Conservation (phyloP, 768 basidiomycete genomes). For the Rickenella mellea region DNA sequence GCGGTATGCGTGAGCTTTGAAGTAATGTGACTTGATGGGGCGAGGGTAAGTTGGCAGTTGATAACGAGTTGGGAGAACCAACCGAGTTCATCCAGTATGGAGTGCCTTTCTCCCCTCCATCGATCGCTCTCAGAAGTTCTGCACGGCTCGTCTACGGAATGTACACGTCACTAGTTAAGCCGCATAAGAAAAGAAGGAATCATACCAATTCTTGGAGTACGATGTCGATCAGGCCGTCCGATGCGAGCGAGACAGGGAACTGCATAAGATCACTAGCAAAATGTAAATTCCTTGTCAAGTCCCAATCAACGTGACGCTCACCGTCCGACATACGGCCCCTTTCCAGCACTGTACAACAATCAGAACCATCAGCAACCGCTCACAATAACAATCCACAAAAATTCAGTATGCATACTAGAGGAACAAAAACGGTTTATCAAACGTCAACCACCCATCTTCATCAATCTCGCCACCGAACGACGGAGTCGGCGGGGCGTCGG, state of each 20-base stretch:
- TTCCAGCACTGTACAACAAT: conserved; percentile 39
- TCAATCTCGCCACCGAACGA: conserved; percentile 24
- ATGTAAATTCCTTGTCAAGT: conserved; percentile 4
- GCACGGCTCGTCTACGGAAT: conserved; percentile 35
- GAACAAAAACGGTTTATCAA: conserved; percentile 60
- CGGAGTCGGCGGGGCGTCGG: conserved; percentile 26
- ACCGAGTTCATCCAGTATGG: conserved; percentile 56
- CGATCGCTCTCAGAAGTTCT: conserved; percentile 43
- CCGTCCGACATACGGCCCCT: conserved; percentile 69
- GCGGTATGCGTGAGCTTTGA: conserved; percentile 67
- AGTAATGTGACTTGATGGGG: conserved; percentile 49
- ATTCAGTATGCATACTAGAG: no score
- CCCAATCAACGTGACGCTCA: conserved; percentile 15
- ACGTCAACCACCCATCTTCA: conserved; percentile 60
- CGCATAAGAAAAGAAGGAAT: conserved; percentile 4
- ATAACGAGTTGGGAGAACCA: conserved; percentile 13
- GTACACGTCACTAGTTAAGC: not conserved
- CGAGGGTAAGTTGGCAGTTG: conserved; percentile 3
- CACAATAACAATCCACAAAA: conserved; percentile 7
- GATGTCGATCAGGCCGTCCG: conserved; percentile 73
- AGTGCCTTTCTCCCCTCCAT: conserved; percentile 53
- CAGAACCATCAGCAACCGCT: not conserved
- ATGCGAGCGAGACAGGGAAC: conserved; percentile 72
- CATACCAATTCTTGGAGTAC: conserved; percentile 54
- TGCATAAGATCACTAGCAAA: conserved; percentile 59